Conservation (phyloP, 352 stramenopile species). For the Phytopythium sindhum region DNA sequence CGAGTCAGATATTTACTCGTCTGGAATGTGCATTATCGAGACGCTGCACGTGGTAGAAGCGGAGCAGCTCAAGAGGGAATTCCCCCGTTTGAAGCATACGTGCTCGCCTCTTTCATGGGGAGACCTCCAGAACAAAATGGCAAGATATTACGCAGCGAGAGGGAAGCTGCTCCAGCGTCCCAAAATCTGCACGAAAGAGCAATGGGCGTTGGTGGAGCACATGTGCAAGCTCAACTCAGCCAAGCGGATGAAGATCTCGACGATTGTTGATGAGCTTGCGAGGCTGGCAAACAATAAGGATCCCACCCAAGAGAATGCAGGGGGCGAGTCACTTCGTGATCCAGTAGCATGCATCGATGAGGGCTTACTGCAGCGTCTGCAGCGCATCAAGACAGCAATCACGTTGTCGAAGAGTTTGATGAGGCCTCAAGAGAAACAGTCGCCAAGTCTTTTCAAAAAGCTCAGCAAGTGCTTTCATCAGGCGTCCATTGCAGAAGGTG, state of each 20-base stretch:
- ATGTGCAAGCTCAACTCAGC: constrained; percentile 6
- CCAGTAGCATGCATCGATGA: too few relatives aligned
- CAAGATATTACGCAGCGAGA: not conserved
- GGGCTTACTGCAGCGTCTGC: too few relatives aligned
- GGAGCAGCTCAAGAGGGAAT: not conserved
- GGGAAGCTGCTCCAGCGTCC: not conserved
- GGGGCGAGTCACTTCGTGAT: not conserved
- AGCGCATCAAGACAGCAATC: too few relatives aligned
- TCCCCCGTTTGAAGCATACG: not conserved
- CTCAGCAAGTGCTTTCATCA: not conserved
- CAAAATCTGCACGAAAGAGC: not conserved
- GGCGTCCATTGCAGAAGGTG: too few relatives aligned
- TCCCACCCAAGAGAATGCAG: not conserved
- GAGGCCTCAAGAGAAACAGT: too few relatives aligned
- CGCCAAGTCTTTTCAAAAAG: not conserved
- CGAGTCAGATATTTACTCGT: constrained; percentile 16
- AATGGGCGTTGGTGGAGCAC: not conserved
- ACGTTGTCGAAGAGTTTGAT: too few relatives aligned
- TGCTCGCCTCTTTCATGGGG: not conserved
- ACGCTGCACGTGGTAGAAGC: not conserved
- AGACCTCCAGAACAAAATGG: not conserved
- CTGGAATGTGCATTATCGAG: constrained; percentile 18
- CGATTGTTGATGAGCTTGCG: constrained; percentile 3
- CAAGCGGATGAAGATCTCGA: constrained; percentile 5
- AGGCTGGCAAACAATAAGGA: not conserved